phyloP scores from a whole-genome alignment of 352 stramenopile genomes.

The Globisporangium orthogonon region DNA sequence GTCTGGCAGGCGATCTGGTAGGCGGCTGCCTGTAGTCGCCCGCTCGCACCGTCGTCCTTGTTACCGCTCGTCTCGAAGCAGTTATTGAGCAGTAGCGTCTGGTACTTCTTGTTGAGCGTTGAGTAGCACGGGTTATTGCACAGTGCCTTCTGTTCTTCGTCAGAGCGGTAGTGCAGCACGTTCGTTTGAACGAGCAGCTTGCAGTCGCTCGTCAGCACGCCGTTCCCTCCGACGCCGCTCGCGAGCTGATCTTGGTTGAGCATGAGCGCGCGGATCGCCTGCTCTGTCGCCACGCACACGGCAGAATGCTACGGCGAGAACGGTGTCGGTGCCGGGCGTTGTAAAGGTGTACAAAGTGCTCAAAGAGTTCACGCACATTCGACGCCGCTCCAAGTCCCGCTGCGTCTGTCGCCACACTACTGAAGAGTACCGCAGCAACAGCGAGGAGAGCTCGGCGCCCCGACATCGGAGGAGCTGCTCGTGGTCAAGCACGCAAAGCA shows the following conservation, averaged over 20 bases:
- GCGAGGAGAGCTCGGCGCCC: neutral
- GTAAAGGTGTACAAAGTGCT: too few species aligned
- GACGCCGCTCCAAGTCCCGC: slow-evolving; percentile 21
- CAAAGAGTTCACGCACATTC: slow-evolving; percentile 18
- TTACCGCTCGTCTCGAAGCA: slow-evolving; percentile 49
- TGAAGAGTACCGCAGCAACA: neutral
- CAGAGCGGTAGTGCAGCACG: slow-evolving; percentile 38
- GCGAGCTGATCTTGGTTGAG: slow-evolving; percentile 50
- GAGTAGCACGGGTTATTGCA: slow-evolving; percentile 62
- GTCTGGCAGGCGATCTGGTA: slow-evolving; percentile 76
- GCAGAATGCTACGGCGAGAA: slow-evolving; percentile 19
- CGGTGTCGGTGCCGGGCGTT: neutral
- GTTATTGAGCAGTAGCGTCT: slow-evolving; percentile 50
- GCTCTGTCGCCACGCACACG: slow-evolving; percentile 37
- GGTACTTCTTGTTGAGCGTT: slow-evolving; percentile 55
- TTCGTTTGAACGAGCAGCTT: slow-evolving; percentile 51
- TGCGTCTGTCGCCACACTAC: neutral
- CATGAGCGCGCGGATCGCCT: slow-evolving; percentile 39
- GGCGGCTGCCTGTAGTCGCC: slow-evolving; percentile 40
- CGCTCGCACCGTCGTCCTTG: slow-evolving; percentile 46
- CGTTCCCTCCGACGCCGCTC: slow-evolving; percentile 57
- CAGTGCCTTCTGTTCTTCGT: slow-evolving; percentile 51
- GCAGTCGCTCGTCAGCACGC: slow-evolving; percentile 45
- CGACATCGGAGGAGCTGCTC: slow-evolving; percentile 2
- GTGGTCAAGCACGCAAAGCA: too few species aligned